These are phyloP conservation scores for Bullera alba DNA, from an alignment of 768 basidiomycete species.

Conservation along the genomic window DNA sequence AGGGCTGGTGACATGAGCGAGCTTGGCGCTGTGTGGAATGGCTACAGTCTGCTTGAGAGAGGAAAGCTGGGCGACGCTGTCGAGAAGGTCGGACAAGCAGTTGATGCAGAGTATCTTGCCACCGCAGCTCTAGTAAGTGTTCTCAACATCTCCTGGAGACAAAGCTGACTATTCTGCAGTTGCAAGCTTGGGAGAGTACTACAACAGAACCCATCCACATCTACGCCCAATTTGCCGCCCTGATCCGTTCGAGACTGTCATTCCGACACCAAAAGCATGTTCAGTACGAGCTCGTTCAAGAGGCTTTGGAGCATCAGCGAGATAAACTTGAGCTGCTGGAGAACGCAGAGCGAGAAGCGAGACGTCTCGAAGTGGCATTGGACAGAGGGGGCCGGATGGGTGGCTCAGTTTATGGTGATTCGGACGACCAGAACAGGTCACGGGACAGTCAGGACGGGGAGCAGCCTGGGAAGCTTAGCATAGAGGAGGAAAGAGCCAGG, in stretches of 20 bases:
- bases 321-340: constrained; percentile 83
- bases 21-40: constrained; percentile 83
- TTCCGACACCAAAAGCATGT: constrained; percentile 98
- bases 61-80: constrained; percentile 54
- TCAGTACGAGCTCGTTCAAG: constrained; percentile 95
- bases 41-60: constrained; percentile 79
- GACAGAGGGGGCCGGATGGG: constrained; percentile 50
- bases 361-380: constrained; percentile 79
- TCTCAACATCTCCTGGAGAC: background rate
- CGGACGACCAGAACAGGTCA: constrained; percentile 15
- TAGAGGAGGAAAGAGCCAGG: constrained; percentile 14
- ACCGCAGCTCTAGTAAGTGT: constrained; percentile 73
- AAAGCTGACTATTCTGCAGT: constrained; percentile 51
- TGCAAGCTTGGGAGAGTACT: constrained; percentile 87
- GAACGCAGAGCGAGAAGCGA: constrained; percentile 84
- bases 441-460: too few species aligned
- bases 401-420: constrained; percentile 17
- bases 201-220: constrained; percentile 96
- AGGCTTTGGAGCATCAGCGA: constrained; percentile 71
- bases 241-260: constrained; percentile 86
- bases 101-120: constrained; percentile 86
- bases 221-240: constrained; percentile 85
- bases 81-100: constrained; percentile 94
- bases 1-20: constrained; percentile 80
- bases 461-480: too few species aligned